Percentiles rank a stretch among this genome's conserved stretches.
phyloP scores from a whole-genome alignment of 306 rosid species.

The Citrullus colocynthis region DNA sequence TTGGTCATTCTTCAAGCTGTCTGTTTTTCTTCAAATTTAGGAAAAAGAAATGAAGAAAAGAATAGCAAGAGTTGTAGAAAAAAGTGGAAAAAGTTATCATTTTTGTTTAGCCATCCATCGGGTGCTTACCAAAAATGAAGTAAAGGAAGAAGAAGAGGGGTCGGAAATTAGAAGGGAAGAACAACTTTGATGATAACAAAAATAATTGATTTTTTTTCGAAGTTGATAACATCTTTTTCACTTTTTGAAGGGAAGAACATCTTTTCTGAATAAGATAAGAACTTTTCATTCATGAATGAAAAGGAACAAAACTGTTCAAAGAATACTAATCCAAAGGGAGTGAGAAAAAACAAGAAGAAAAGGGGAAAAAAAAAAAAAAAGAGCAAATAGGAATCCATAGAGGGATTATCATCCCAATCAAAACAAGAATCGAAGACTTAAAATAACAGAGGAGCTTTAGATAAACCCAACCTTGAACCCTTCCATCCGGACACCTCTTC shows the following conservation, averaged over 20 bases:
- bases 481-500: neutral
- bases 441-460: neutral
- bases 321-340: neutral
- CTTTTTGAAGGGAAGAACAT: neutral
- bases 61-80: too few species aligned
- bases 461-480: neutral
- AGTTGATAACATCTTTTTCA: neutral
- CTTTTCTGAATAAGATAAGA: neutral
- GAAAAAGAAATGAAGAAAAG: too few species aligned
- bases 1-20: too few species aligned
- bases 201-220: neutral
- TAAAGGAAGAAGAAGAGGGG: too few species aligned
- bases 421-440: neutral
- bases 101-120: too few species aligned
- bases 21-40: too few species aligned
- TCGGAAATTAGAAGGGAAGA: too few species aligned
- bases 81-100: too few species aligned
- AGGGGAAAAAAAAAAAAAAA: neutral
- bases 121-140: too few species aligned
- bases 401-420: neutral
- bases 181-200: too few species aligned
- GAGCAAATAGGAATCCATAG: neutral
- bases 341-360: neutral
- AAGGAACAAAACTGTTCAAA: neutral
- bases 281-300: neutral